A percentile compares a stretch with the other conserved stretches of the same genome.
These are phyloP conservation scores for Paraconiothyrium sp. DNA, from an alignment of 2,329 filamentous ascomycete species.

Conservation along the genomic window DNA sequence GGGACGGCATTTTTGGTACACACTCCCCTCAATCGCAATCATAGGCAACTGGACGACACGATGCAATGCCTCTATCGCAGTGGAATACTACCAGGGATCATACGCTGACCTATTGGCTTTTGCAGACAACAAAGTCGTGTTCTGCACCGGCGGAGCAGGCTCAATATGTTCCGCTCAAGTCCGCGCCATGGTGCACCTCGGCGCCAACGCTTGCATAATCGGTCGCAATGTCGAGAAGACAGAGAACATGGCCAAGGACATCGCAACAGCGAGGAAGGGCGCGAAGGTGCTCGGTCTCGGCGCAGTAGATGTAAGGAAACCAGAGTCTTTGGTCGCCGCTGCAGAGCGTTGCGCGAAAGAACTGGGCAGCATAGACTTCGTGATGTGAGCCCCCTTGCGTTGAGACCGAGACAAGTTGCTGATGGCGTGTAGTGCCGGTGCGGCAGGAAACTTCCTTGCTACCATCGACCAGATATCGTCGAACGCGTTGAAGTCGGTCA, in stretches of 20 bases:
- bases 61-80: background rate
- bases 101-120: slow-evolving; percentile 16
- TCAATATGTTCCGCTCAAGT: slow-evolving; percentile 96
- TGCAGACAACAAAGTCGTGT: slow-evolving; percentile 84
- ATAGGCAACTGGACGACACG: background rate
- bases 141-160: slow-evolving; percentile 94
- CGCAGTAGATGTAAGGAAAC: slow-evolving; percentile 72
- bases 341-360: slow-evolving; percentile 83
- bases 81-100: background rate
- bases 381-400: slow-evolving; percentile 71
- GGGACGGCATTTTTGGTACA: slow-evolving; percentile 84
- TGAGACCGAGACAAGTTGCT: slow-evolving; percentile 21
- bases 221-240: slow-evolving; percentile 92
- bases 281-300: slow-evolving; percentile 89
- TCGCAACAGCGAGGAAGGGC: slow-evolving; percentile 79
- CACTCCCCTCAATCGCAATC: background rate
- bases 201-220: slow-evolving; percentile 92
- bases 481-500: slow-evolving; percentile 94
- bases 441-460: slow-evolving; percentile 94
- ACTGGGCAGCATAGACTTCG: slow-evolving; percentile 88
- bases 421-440: slow-evolving; percentile 73
- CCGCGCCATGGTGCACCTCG: slow-evolving; percentile 86
- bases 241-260: slow-evolving; percentile 79
- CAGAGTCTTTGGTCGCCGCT: slow-evolving; percentile 73
- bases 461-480: slow-evolving; percentile 81